These are phyloP conservation scores for Tetracladium maxilliforme DNA, from an alignment of 2,329 filamentous ascomycete species.

Conservation along the genomic window DNA sequence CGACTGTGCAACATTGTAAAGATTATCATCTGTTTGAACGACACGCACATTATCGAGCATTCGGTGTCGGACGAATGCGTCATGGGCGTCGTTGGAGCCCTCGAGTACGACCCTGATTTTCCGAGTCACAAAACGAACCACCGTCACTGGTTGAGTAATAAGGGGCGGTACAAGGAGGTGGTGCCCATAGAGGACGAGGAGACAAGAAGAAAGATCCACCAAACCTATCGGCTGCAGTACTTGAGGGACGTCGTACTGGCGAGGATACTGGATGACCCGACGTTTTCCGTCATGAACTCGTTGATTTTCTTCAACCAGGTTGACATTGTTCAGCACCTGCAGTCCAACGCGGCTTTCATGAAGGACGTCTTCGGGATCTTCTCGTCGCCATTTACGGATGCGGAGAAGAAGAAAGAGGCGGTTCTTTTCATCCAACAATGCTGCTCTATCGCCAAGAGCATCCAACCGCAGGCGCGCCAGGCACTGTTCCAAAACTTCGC, in stretches of 20 bases:
- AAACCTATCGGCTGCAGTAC: slow-evolving; percentile 91
- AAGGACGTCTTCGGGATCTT: slow-evolving; percentile 84
- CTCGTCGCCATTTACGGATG: slow-evolving; percentile 43
- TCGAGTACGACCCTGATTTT: slow-evolving; percentile 98
- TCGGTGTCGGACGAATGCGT: slow-evolving; percentile 83
- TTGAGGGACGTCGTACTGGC: slow-evolving; percentile 97
- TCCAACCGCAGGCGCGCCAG: slow-evolving; percentile 70
- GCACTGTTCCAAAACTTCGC: slow-evolving; percentile 85
- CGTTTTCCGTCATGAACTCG: slow-evolving; percentile 92
- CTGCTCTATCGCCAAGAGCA: slow-evolving; percentile 83
- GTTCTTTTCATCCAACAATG: slow-evolving; percentile 96
- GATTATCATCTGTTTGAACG: slow-evolving; percentile 84
- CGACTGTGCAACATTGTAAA: slow-evolving; percentile 97
- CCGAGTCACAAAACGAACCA: slow-evolving; percentile 96
- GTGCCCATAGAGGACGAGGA: slow-evolving; percentile 74
- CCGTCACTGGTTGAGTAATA: slow-evolving; percentile 77
- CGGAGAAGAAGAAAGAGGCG: slow-evolving; percentile 75
- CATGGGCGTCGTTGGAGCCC: slow-evolving; percentile 80
- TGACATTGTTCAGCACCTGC: slow-evolving; percentile 92
- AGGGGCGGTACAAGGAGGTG: slow-evolving; percentile 89
- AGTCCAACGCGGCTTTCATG: slow-evolving; percentile 63
- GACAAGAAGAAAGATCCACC: slow-evolving; percentile 83
- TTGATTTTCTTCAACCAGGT: slow-evolving; percentile 99
- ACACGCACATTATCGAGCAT: slow-evolving; percentile 86
- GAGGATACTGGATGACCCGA: slow-evolving; percentile 90